These are phyloP conservation scores for Rhodomyrtus psidioides DNA, from an alignment of 441 rosid species.

Conservation along the genomic window DNA sequence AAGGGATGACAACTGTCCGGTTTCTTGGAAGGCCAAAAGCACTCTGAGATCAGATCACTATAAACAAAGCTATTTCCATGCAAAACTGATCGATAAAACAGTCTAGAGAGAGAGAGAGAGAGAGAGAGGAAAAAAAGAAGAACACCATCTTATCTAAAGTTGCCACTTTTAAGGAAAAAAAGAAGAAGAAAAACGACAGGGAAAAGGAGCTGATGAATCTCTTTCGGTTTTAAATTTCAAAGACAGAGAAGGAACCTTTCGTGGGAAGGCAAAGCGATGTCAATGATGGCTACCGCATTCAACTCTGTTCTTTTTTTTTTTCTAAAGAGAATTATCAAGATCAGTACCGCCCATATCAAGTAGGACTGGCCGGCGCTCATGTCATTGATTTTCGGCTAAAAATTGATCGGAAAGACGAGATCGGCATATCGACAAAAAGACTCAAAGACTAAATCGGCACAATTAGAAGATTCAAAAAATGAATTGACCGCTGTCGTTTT, in stretches of 20 bases:
- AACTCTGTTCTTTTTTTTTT: background rate
- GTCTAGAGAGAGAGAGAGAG: background rate
- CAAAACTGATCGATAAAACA: background rate
- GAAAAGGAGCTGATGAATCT: background rate
- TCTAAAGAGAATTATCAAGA: accelerated
- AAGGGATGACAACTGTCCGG: background rate
- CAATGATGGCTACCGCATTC: background rate
- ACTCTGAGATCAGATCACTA: background rate
- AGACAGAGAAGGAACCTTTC: background rate
- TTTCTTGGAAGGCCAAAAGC: background rate
- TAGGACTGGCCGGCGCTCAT: accelerated
- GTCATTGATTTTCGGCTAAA: background rate
- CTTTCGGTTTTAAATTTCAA: background rate
- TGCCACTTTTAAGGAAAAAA: background rate
- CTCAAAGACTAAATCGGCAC: accelerated
- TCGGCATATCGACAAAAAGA: no score
- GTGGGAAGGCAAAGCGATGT: background rate
- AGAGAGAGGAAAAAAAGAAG: no score
- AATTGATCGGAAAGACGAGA: no score
- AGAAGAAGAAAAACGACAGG: background rate
- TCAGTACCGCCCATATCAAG: accelerated
- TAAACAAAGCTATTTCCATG: background rate
- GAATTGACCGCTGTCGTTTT: background rate
- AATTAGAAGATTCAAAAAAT: accelerated
- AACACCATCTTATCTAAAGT: background rate